Conservation (phyloP, 2,329 filamentous ascomycete genomes). For the Ophiosphaerella korrae region DNA sequence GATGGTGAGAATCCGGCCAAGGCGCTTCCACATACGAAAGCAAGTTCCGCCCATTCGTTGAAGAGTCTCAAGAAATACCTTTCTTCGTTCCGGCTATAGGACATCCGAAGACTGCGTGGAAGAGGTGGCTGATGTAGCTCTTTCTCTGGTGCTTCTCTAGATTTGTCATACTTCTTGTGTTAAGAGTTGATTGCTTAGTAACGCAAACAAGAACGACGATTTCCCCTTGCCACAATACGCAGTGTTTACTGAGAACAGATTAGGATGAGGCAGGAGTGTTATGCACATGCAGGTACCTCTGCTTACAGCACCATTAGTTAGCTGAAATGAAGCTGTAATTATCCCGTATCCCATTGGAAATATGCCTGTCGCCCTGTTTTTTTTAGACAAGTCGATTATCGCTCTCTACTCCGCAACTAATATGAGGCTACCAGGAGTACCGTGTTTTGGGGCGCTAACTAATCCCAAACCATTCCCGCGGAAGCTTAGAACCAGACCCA, state of each 20-base stretch:
- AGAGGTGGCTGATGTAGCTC: conserved; percentile 27
- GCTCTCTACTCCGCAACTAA: too few species aligned
- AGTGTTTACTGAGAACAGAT: not conserved
- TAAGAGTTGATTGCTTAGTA: not conserved
- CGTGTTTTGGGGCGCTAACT: too few species aligned
- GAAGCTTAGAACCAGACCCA: too few species aligned
- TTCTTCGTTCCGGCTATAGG: conserved; percentile 21
- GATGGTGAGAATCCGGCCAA: conserved; percentile 11
- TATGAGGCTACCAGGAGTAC: too few species aligned
- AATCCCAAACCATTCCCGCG: too few species aligned
- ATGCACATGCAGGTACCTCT: too few species aligned
- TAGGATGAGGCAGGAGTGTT: too few species aligned
- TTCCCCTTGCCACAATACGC: not conserved
- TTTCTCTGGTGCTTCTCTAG: conserved; percentile 11
- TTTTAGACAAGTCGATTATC: too few species aligned
- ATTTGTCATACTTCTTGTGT: conserved; percentile 2
- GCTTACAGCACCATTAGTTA: too few species aligned
- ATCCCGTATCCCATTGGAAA: too few species aligned
- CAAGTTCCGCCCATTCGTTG: conserved; percentile 30
- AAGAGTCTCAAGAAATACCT: conserved; percentile 35
- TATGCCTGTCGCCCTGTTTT: too few species aligned
- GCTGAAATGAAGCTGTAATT: too few species aligned
- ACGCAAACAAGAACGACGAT: not conserved
- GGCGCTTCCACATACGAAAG: conserved; percentile 31
- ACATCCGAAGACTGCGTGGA: conserved; percentile 26